Percentiles rank a stretch among this genome's conserved stretches.
Evolutionary conservation across 1,284 basidiomycete species (phyloP).

Genomic region (Puccinia triticina): DNA sequence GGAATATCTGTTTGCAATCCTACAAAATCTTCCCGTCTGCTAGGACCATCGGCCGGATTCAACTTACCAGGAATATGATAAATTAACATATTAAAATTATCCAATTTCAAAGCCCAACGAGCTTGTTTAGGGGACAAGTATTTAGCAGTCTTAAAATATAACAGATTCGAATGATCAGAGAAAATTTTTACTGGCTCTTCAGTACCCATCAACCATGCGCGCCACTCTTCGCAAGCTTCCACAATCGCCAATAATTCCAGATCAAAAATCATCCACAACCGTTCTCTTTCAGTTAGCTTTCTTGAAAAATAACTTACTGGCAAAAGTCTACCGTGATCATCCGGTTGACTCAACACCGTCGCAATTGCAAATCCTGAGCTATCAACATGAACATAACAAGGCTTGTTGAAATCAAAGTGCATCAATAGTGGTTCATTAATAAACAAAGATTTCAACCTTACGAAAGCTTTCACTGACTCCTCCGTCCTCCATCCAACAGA

Average conservation of each 20-base stretch:
- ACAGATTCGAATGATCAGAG: no score
- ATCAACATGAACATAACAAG: slow-evolving; percentile 12
- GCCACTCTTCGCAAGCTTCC: no score
- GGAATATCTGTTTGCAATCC: no score
- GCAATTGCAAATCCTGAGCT: slow-evolving; percentile 34
- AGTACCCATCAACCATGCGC: no score
- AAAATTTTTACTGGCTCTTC: no score
- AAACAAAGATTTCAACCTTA: no score
- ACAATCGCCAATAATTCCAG: no score
- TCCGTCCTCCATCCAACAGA: slow-evolving; percentile 57
- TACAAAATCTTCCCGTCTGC: neutral
- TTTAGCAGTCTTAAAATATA: no score
- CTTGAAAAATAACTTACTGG: slow-evolving; percentile 29
- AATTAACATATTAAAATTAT: slow-evolving; percentile 9
- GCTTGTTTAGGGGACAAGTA: slow-evolving; percentile 25
- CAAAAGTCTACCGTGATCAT: neutral
- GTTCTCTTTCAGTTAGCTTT: slow-evolving; percentile 23
- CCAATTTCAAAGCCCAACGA: slow-evolving; percentile 8
- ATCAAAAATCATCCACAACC: no score
- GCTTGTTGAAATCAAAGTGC: neutral
- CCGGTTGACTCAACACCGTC: no score
- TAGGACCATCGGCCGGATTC: slow-evolving; percentile 18
- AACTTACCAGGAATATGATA: neutral
- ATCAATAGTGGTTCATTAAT: neutral
- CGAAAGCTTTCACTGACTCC: slow-evolving; percentile 36